phyloP scores from a whole-genome alignment of 2,329 filamentous ascomycete species.

The Fusarium fracticaudum region DNA sequence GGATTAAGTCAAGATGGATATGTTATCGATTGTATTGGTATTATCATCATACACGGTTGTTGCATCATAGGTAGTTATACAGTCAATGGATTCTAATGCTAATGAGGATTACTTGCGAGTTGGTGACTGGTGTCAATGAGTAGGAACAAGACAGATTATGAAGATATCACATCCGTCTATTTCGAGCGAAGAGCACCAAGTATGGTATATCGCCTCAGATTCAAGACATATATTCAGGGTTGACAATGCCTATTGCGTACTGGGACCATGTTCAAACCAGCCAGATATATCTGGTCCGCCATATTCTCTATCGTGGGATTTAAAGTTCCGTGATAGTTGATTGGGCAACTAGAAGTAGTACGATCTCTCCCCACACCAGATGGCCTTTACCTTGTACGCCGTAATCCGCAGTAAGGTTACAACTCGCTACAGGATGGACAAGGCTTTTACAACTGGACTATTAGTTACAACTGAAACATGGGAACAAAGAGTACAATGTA shows the following conservation, averaged over 20 bases:
- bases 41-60: not conserved
- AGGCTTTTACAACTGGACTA: not conserved
- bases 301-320: not conserved
- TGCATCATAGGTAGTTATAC: not conserved
- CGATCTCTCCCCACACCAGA: conserved; percentile 17
- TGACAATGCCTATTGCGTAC: no score
- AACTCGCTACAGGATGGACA: not conserved
- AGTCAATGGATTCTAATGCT: conserved; percentile 32
- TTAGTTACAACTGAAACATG: not conserved
- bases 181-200: no score
- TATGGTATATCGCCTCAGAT: not conserved
- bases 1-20: not conserved
- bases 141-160: no score
- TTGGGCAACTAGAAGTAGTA: conserved; percentile 32
- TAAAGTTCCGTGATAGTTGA: conserved; percentile 27
- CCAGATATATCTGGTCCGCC: not conserved
- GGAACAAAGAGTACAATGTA: conserved; percentile 5
- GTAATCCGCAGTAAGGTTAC: not conserved
- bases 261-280: not conserved
- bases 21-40: not conserved
- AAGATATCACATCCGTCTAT: not conserved
- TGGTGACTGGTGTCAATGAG: not conserved
- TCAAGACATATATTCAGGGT: no score
- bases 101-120: conserved; percentile 1
- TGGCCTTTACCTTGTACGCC: not conserved